Evolutionary conservation across 2,329 filamentous ascomycete species (phyloP).

Genomic region (Colletotrichum siamense): DNA sequence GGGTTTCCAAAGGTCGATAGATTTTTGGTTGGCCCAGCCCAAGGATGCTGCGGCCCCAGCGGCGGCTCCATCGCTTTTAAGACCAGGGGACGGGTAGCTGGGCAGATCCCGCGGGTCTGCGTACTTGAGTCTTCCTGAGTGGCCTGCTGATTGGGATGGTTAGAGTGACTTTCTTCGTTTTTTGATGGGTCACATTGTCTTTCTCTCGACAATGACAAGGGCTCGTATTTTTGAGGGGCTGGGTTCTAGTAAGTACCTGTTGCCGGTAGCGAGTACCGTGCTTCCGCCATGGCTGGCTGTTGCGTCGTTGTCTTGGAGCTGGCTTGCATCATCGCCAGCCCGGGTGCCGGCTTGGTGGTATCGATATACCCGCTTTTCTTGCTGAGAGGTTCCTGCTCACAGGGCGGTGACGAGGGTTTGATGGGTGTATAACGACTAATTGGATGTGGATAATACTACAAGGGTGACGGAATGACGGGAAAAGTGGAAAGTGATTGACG

Average conservation of each 20-base stretch:
- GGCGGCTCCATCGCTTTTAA: constrained; percentile 62
- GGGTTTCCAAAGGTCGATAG: constrained; percentile 71
- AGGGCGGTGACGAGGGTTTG: not conserved
- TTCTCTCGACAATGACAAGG: not conserved
- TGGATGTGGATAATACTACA: not conserved
- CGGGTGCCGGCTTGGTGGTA: constrained; percentile 17
- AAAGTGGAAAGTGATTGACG: constrained; percentile 1
- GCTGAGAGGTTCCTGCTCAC: not conserved
- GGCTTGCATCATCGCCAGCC: constrained; percentile 20
- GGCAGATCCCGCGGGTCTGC: constrained; percentile 76
- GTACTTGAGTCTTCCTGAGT: constrained; percentile 65
- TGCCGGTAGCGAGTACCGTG: constrained; percentile 17
- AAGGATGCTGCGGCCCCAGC: constrained; percentile 77
- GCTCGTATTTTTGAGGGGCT: constrained; percentile 7
- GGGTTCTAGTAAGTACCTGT: constrained; percentile 19
- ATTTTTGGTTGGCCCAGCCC: constrained; percentile 73
- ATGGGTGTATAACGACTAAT: not conserved
- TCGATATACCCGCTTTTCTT: not conserved
- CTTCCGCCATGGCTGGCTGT: constrained; percentile 20
- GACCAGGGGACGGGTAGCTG: constrained; percentile 72
- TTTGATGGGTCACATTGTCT: not conserved
- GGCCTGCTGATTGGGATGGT: not conserved
- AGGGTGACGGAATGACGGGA: not conserved
- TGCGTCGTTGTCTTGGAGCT: constrained; percentile 16
- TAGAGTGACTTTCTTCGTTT: not conserved